These are phyloP conservation scores for Dendrocalamus latiflorus DNA, from an alignment of 202 grass and related monocot genomes.

Conservation along the genomic window DNA sequence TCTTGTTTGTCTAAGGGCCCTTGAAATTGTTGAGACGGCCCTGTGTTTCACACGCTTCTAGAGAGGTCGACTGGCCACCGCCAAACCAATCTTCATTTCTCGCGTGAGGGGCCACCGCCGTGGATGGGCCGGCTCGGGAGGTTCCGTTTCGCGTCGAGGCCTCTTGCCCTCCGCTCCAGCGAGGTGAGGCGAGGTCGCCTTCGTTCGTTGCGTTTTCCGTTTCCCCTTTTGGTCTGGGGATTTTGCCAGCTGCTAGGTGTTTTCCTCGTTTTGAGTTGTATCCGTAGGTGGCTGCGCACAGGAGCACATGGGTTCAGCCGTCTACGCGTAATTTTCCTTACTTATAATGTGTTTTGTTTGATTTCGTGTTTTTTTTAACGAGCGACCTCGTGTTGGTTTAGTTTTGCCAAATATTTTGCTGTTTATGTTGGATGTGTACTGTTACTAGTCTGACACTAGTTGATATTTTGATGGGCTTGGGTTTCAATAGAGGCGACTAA, in stretches of 20 bases:
- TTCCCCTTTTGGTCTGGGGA: background rate
- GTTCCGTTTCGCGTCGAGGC: constrained; percentile 40
- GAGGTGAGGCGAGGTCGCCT: constrained; percentile 35
- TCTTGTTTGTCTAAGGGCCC: no score
- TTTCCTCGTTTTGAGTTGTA: background rate
- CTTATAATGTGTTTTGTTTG: background rate
- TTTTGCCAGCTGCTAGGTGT: background rate
- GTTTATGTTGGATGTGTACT: background rate
- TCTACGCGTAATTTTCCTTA: constrained; percentile 20
- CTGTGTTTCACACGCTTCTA: background rate
- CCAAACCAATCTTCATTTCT: background rate
- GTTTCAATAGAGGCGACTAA: background rate
- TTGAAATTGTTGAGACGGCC: no score
- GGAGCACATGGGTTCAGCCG: constrained; percentile 19
- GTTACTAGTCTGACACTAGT: background rate
- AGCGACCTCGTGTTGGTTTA: background rate
- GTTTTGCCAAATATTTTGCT: background rate
- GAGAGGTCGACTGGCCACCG: background rate
- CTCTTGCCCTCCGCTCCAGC: constrained; percentile 21
- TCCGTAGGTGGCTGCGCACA: no score
- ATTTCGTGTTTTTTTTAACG: background rate
- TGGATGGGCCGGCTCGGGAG: constrained; percentile 48
- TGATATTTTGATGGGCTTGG: background rate
- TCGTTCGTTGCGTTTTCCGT: background rate
- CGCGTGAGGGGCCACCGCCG: background rate